Conservation (phyloP, 2,329 filamentous ascomycete genomes). For the Juglanconis juglandina region DNA sequence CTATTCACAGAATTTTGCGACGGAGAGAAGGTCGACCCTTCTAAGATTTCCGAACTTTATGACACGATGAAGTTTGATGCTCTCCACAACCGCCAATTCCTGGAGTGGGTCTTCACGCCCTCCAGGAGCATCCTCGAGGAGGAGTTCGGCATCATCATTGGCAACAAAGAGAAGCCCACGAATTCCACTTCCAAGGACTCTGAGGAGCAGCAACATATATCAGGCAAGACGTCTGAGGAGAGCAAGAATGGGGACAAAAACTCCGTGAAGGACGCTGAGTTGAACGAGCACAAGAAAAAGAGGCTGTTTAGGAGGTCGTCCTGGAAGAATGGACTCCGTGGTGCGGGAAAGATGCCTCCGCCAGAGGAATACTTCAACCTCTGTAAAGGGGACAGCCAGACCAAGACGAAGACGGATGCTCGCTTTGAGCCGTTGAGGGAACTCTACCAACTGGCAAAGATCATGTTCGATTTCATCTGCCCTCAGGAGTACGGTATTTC, state of each 20-base stretch:
- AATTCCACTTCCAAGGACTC: conserved; percentile 31
- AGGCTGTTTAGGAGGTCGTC: conserved; percentile 60
- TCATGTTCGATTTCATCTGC: conserved; percentile 96
- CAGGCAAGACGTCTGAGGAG: conserved; percentile 34
- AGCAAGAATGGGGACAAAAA: conserved; percentile 30
- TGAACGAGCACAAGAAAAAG: conserved; percentile 36
- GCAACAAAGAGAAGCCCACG: conserved; percentile 31
- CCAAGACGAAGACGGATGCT: conserved; percentile 76
- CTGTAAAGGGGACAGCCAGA: conserved; percentile 71
- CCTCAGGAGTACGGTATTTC: conserved; percentile 98
- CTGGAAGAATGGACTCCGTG: conserved; percentile 52
- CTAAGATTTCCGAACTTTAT: conserved; percentile 97
- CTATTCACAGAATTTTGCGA: conserved; percentile 95
- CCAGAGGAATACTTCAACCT: conserved; percentile 84
- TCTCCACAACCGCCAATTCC: conserved; percentile 89
- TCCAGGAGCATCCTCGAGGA: conserved; percentile 74
- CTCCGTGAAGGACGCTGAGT: conserved; percentile 40
- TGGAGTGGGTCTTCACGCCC: conserved; percentile 97
- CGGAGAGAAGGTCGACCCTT: conserved; percentile 95
- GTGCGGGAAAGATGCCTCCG: conserved; percentile 52
- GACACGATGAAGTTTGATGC: conserved; percentile 99
- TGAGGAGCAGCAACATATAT: conserved; percentile 31
- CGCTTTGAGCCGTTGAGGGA: conserved; percentile 86
- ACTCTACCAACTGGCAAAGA: conserved; percentile 88
- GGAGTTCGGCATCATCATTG: conserved; percentile 43